A percentile compares a stretch with the other conserved stretches of the same genome.
Evolutionary conservation across 495 filamentous ascomycete genomes (phyloP).

Genomic region (Daldinia decipiens): DNA sequence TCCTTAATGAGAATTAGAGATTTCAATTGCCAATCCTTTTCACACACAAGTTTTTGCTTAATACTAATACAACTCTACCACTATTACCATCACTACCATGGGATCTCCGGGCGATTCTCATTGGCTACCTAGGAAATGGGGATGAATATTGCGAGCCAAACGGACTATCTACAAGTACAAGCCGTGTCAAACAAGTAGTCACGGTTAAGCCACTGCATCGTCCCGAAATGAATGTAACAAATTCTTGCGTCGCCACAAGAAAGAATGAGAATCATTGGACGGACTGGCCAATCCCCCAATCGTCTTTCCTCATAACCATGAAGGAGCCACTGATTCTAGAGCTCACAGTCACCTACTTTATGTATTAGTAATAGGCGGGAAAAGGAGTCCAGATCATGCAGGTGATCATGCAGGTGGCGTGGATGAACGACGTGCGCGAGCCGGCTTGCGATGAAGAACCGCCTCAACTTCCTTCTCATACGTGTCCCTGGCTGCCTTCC

Average conservation of each 20-base stretch:
- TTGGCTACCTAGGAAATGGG: conserved; percentile 6
- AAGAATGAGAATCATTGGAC: conserved; percentile 17
- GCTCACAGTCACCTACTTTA: conserved; percentile 3
- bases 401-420: neutral
- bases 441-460: conserved; percentile 7
- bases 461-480: conserved; percentile 38
- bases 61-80: neutral
- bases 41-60: neutral
- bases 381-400: neutral
- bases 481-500: conserved; percentile 17
- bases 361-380: neutral
- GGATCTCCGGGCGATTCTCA: neutral
- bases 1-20: neutral
- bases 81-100: neutral
- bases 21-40: neutral
- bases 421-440: neutral
- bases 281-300: conserved; percentile 9
- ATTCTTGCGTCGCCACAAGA: conserved; percentile 9
- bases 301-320: neutral
- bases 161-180: conserved; percentile 31
- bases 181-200: conserved; percentile 10
- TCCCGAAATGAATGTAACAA: conserved; percentile 13
- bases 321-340: conserved; percentile 5
- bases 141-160: conserved; percentile 10
- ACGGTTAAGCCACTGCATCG: conserved; percentile 5